These are phyloP conservation scores for Melastoma candidum DNA, from an alignment of 441 rosid species.

Conservation along the genomic window DNA sequence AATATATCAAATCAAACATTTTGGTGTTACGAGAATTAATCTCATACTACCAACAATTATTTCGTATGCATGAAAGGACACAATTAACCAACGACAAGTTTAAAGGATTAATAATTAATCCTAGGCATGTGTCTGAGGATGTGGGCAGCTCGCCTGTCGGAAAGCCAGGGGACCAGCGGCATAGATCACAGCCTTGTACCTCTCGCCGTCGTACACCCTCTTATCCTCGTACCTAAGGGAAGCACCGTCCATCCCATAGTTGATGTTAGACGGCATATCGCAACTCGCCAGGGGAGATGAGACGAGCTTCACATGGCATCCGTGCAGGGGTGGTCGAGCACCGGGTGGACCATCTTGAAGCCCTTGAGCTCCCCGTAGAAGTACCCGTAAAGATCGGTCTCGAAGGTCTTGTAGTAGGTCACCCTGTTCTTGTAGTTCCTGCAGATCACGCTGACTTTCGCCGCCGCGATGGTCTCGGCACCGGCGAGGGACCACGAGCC, in stretches of 20 bases:
- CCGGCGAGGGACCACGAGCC: constrained; percentile 67
- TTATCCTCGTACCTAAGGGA: constrained; percentile 47
- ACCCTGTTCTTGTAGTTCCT: constrained; percentile 45
- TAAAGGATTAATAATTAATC: too few species aligned
- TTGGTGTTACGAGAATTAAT: too few species aligned
- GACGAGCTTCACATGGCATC: constrained; percentile 66
- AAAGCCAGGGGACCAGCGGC: constrained; percentile 89
- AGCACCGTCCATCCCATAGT: constrained; percentile 62
- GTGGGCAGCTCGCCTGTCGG: constrained; percentile 55
- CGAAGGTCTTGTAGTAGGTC: constrained; percentile 51
- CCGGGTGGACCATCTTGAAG: constrained; percentile 6
- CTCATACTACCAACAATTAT: too few species aligned
- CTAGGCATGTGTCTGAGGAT: constrained; percentile 5
- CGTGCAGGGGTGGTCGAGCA: constrained; percentile 82
- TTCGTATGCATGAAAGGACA: too few species aligned
- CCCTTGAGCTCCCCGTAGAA: constrained; percentile 59
- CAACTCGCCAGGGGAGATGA: constrained; percentile 60
- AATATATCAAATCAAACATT: too few species aligned
- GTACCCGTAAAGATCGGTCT: constrained; percentile 47
- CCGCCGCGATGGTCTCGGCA: constrained; percentile 61
- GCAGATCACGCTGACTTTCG: constrained; percentile 27
- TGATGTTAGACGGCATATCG: constrained; percentile 59
- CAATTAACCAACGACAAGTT: too few species aligned
- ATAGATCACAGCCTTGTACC: constrained; percentile 49
- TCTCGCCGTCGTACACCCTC: constrained; percentile 24